A percentile compares a stretch with the other conserved stretches of the same genome.
These are phyloP conservation scores for Aspergillus sp. DNA, from an alignment of 2,329 filamentous ascomycete genomes.

Conservation along the genomic window DNA sequence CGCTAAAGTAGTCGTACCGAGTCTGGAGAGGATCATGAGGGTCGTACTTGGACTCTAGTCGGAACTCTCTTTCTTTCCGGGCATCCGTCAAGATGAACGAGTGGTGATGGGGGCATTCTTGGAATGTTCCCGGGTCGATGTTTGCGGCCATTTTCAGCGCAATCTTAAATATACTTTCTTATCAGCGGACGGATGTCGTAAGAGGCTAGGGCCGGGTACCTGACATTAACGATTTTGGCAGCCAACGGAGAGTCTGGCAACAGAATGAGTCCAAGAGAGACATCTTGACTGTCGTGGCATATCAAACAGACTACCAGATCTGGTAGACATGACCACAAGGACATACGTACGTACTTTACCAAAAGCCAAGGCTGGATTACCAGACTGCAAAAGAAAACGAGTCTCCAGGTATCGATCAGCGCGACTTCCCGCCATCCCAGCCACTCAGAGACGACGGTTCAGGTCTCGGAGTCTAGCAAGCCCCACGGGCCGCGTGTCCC, in stretches of 20 bases:
- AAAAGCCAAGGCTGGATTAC: neutral
- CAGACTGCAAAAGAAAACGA: neutral
- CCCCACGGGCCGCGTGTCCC: conserved; percentile 26
- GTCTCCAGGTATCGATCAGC: conserved; percentile 14
- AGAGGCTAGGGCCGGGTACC: neutral
- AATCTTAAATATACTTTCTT: neutral
- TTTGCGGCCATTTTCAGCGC: neutral
- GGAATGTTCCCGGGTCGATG: conserved; percentile 2
- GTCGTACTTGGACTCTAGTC: too few relatives aligned
- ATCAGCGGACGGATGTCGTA: neutral
- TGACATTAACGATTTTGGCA: neutral
- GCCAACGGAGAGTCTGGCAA: neutral
- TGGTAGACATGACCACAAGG: too few relatives aligned
- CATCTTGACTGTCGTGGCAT: too few relatives aligned
- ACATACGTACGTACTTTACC: too few relatives aligned
- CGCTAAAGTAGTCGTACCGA: too few relatives aligned
- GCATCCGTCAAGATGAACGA: neutral
- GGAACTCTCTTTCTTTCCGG: too few relatives aligned
- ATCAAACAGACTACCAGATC: too few relatives aligned
- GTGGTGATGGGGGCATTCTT: neutral
- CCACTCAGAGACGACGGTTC: conserved; percentile 12
- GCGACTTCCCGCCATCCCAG: conserved; percentile 14
- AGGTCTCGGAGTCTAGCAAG: conserved; percentile 3
- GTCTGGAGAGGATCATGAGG: too few relatives aligned
- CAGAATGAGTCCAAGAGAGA: too few relatives aligned